Evolutionary conservation across 2,329 filamentous ascomycete species (phyloP).

Genomic region (Ophiostoma piceae): DNA sequence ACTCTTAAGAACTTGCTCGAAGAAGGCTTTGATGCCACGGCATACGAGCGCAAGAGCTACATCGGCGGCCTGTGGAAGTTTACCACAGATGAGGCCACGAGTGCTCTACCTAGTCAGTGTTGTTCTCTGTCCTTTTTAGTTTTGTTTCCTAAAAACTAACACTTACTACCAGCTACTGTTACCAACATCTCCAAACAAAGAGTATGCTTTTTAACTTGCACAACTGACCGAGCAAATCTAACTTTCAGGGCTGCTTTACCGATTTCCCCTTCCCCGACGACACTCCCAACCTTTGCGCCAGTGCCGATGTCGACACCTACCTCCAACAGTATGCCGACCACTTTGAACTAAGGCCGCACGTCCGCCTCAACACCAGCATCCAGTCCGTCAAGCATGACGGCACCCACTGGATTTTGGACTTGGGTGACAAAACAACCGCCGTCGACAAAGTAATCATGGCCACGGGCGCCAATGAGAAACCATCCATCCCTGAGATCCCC

Average conservation of each 20-base stretch:
- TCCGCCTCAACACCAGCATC: neutral
- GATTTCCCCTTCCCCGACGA: neutral
- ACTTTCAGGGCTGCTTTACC: neutral
- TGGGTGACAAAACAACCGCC: neutral
- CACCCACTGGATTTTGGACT: neutral
- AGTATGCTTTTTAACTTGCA: neutral
- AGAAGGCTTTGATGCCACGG: slow-evolving; percentile 41
- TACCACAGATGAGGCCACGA: slow-evolving; percentile 34
- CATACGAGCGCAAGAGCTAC: slow-evolving; percentile 37
- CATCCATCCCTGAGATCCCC: neutral
- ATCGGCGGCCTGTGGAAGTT: slow-evolving; percentile 44
- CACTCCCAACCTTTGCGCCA: neutral
- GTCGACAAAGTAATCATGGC: neutral
- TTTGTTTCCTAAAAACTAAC: neutral
- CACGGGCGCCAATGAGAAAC: neutral
- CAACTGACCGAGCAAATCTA: neutral
- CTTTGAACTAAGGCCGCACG: neutral
- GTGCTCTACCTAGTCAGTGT: neutral
- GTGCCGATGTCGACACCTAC: neutral
- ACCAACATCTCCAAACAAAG: neutral
- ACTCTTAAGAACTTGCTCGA: slow-evolving; percentile 39
- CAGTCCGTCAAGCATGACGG: neutral
- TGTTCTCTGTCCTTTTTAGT: no score
- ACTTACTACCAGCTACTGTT: neutral
- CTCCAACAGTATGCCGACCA: neutral